Evolutionary conservation across 768 basidiomycete species (phyloP).

Genomic region (Collybia sp.): DNA sequence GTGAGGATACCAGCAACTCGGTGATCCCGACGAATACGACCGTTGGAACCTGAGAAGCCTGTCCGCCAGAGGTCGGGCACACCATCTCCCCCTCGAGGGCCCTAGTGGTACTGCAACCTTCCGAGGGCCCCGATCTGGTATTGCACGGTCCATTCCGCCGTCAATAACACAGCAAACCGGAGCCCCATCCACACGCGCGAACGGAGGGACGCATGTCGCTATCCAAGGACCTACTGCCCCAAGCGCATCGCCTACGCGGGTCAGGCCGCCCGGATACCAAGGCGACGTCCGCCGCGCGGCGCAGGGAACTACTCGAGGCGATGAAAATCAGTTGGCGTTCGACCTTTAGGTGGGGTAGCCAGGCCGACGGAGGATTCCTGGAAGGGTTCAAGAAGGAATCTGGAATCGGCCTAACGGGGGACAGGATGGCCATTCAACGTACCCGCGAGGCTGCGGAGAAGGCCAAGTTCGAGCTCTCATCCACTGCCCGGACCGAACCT

Average conservation of each 20-base stretch:
- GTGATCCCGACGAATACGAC: not conserved
- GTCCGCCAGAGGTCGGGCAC: not conserved
- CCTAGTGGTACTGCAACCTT: not conserved
- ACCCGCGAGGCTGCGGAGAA: no score
- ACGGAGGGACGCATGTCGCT: not conserved
- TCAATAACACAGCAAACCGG: not conserved
- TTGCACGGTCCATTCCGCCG: not conserved
- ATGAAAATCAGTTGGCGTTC: slow-evolving; percentile 1
- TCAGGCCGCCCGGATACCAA: not conserved
- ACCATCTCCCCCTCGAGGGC: not conserved
- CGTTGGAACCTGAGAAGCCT: not conserved
- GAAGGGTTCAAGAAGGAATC: no score
- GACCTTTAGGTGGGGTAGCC: slow-evolving; percentile 1
- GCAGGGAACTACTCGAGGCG: not conserved
- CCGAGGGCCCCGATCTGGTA: slow-evolving; percentile 1
- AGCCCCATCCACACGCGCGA: not conserved
- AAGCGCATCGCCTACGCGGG: not conserved
- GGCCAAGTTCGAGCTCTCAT: no score
- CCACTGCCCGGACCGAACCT: no score
- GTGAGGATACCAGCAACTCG: not conserved
- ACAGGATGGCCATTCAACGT: no score
- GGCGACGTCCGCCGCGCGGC: not conserved
- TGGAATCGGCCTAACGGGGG: no score
- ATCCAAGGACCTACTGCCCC: not conserved
- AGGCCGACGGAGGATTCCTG: not conserved